Base-by-base conservation (phyloP, 2,329 filamentous ascomycete species). In the Botryotinia narcissicola region DNA sequence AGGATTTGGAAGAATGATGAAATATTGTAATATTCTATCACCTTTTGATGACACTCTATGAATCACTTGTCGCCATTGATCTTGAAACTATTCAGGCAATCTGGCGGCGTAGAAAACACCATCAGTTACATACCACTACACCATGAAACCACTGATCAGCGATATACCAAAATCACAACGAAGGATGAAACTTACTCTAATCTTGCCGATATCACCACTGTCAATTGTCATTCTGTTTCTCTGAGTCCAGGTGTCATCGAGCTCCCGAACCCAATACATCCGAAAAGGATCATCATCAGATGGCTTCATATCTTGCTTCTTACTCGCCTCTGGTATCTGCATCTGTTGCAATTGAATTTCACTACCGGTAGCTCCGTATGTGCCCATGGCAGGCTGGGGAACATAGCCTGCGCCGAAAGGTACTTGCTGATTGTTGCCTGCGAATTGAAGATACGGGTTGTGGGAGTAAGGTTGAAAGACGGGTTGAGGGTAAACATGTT, bases 101-200 rank as follows among this genome's bases (percentile, higher is more conserved):
- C 88, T 85, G 68, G 89, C 85, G 74, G 89, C 89, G 77, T 91
- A 91, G 80, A 91, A 91, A 78, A 85, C 84, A 40, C 89, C 89
- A 72, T 86, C 84, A 74, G 85, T 85, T 72, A 88, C 83, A 79
- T 87, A 91, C 89, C 89, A 91, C 72, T 87, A 85, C 18, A 32
- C 3, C 5, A 8, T 25, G 32, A 48, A 35, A 48, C 7, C 4
- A 57, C 10, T 18, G n/a, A 57, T 69, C n/a, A 69, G 66, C 35
- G 42, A n/a, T 3, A 37, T 37, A 32, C 22, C 32, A 46, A 35
- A 10, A 18, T 22, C 40, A 8, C 9, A 57, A 57, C 0, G 3
- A 62, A 29, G 40, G 7, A 60, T 29, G 14, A 25, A 59, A 59
- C 72, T 59, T 54, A 71, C 72, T 32, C 87, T 85, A 77, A 84